A percentile compares a stretch with the other conserved stretches of the same genome.
Evolutionary conservation across 2,329 filamentous ascomycete genomes (phyloP).

Genomic region (Elsinoe australis): DNA sequence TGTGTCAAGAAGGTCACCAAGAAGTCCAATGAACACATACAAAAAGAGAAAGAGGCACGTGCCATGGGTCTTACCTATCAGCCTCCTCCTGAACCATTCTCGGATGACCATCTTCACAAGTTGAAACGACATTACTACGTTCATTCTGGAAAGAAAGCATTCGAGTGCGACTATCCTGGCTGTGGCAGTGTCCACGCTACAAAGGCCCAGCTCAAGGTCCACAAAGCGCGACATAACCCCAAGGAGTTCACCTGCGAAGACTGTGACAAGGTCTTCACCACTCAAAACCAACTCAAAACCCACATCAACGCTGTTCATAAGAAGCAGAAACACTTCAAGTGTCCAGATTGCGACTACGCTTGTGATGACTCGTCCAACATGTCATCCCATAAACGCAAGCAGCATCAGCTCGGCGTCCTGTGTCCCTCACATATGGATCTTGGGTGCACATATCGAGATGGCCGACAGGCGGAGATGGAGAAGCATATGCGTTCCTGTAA

Average conservation of each 20-base stretch:
- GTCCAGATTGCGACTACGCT: constrained; percentile 15
- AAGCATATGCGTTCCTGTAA: constrained; percentile 15
- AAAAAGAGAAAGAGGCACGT: constrained; percentile 16
- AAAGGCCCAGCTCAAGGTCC: constrained; percentile 15
- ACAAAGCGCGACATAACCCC: constrained; percentile 16
- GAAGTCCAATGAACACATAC: constrained; percentile 17
- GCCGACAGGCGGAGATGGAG: constrained; percentile 15
- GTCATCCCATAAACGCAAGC: constrained; percentile 15
- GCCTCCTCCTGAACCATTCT: constrained; percentile 14
- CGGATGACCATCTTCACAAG: constrained; percentile 16
- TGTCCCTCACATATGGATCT: constrained; percentile 9
- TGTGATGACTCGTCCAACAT: constrained; percentile 17
- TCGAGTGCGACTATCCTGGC: constrained; percentile 16
- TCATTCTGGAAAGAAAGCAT: constrained; percentile 16
- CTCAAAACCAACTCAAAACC: constrained; percentile 17
- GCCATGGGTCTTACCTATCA: constrained; percentile 9
- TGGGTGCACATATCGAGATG: constrained; percentile 12
- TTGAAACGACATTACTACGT: constrained; percentile 17
- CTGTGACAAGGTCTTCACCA: constrained; percentile 16
- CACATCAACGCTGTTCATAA: constrained; percentile 17
- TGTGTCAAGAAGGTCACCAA: constrained; percentile 17
- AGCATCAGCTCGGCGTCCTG: constrained; percentile 14
- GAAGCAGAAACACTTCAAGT: constrained; percentile 17
- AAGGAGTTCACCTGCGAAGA: constrained; percentile 16
- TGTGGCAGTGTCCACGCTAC: constrained; percentile 16